Evolutionary conservation across 768 basidiomycete genomes (phyloP), one percentile per base, ranked within the genome.

Genomic region (Psilocybe tampanensis): DNA sequence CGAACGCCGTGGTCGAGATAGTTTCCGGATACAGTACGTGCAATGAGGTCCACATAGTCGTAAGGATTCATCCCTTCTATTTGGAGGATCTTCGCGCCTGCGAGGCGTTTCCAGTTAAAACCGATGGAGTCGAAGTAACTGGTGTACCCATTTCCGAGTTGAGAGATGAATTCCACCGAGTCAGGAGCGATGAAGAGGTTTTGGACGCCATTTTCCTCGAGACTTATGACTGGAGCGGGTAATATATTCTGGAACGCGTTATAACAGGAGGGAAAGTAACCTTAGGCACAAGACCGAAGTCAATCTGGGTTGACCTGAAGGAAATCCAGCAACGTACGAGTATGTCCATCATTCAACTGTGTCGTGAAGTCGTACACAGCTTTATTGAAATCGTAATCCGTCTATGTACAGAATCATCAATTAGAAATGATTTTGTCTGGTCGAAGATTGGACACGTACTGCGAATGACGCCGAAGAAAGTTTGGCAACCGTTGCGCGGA

Each of bases 311-410:
- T n/a, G n/a, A n/a, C n/a, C n/a, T n/a, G n/a, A n/a, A n/a, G n/a
- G n/a, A n/a, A n/a, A 11, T 39, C n/a, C 12, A 17, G 2, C 13
- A 24, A 65, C 77, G 24, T 68, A 83, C 85, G 76, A 12, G 86
- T 88, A 63, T 87, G 86, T 6, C 86, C 86, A 63, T 87, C 86
- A 63, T 88, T 87, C 44, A 88, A 61, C 47, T 76, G 76, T 17
- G 75, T 83, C 0, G 77, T 79, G 57, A 84, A 80, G 52, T 83
- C 74, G 58, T 80, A 86, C 17, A 88, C 62, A 39, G 77, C 85
- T 44, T 71, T 73, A 63, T 81, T 86, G 70, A 88, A 86, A 64
- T 86, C 85, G 58, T 85, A 88, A 60, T 88, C 86, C 8, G 85
- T 85, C 83, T 88, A 52, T 4, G 33, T n/a, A 41, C 24, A 17